Evolutionary conservation across 805 yeast genomes (phyloP).

Genomic region (Starmerella lactis-condensi): DNA sequence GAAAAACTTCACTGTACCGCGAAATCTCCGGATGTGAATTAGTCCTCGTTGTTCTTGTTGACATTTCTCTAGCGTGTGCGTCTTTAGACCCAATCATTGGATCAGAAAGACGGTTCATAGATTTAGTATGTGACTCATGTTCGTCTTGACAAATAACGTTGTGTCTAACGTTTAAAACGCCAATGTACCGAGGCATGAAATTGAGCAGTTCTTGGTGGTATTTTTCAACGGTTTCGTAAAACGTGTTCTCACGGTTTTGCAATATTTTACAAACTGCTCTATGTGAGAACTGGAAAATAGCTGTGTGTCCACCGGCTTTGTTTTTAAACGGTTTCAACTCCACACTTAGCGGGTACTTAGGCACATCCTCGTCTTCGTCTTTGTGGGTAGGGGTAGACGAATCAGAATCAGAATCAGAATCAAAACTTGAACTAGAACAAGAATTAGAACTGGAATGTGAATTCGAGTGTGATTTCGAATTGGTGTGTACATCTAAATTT

Average conservation of each 20-base stretch:
- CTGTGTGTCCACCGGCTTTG: constrained; percentile 96
- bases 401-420: constrained; percentile 5
- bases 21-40: constrained; percentile 27
- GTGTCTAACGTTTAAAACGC: constrained; percentile 82
- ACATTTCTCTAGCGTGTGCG: neutral
- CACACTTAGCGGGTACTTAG: constrained; percentile 39
- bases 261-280: constrained; percentile 88
- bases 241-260: constrained; percentile 71
- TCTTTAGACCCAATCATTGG: neutral
- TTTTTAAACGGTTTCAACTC: constrained; percentile 81
- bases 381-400: too few species aligned
- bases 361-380: constrained; percentile 13
- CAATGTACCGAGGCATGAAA: constrained; percentile 88
- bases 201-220: constrained; percentile 55
- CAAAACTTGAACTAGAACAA: constrained; percentile 1
- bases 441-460: constrained; percentile 2
- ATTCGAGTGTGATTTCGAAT: neutral
- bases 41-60: constrained; percentile 2
- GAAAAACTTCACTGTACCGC: constrained; percentile 43
- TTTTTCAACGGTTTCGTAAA: constrained; percentile 78
- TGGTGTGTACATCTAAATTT: neutral
- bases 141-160: constrained; percentile 20
- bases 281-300: constrained; percentile 77
- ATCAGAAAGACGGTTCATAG: neutral
- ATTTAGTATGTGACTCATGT: neutral